Evolutionary conservation across 2,329 filamentous ascomycete genomes (phyloP), one percentile per base, ranked within the genome.

Genomic region (Calonectria fujianensis): DNA sequence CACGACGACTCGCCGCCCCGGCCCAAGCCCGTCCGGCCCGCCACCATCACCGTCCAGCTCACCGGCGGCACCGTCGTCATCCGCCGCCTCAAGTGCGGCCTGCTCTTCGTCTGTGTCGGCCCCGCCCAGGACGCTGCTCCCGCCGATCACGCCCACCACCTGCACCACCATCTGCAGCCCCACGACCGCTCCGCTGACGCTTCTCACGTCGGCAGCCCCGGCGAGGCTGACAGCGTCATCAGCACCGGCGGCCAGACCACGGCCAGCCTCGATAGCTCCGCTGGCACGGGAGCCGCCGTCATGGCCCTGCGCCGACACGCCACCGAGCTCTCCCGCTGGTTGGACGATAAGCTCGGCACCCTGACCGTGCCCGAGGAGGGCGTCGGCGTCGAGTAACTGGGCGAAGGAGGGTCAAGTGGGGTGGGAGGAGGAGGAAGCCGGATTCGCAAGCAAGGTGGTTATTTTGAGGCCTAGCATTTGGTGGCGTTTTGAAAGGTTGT

Each of bases 21-120:
- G 45, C 48, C 74, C 69, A 76, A 75, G 18, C 76, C 81, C 50
- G 80, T 84, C 73, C 84, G 84, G 66, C 86, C 86, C 31, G 81
- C 84, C 72, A 87, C 88, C 51, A 88, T 92, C 45, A 92, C 90
- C 0, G 87, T 93, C 39, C 90, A 93, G 83, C 88, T 93, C 64
- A 86, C 87, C 37, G 90, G 87, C 65, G 88, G 89, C 39, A 89
- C 92, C 37, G 88, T 93, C 77, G 88, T 93, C 27, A 90, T 93
- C 70, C 87, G 91, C 14, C 86, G 86, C 2, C 85, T 93, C 39
- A 86, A 85, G 51, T 93, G 91, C 82, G 91, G 91, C 24, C 86
- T 93, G 59, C 85, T 93, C 48, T 91, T 93, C 76, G 89, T 93
- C 61, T 92, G 90, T 78, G 88, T 93, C 51, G 91, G 91, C 0